Evolutionary conservation across 106 monocot genomes (phyloP).

Genomic region (Acorus calamus): DNA sequence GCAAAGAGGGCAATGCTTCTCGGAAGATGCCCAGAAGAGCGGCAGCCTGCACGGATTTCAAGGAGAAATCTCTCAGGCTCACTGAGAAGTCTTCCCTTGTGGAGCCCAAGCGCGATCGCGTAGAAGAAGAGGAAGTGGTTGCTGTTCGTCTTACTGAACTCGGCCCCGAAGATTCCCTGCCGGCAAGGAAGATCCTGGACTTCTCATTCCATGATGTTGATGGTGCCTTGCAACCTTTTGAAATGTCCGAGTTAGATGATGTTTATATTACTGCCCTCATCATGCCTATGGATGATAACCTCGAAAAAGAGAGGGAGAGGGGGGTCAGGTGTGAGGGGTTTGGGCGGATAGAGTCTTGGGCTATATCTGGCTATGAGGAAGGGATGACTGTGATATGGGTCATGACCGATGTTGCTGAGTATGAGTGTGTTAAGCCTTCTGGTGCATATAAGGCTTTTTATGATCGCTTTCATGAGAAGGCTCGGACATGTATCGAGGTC

Average conservation of each 20-base stretch:
- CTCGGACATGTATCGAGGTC: conserved; percentile 63
- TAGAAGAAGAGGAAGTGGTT: conserved; percentile 61
- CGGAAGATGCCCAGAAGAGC: conserved; percentile 65
- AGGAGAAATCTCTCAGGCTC: conserved; percentile 60
- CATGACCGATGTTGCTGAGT: conserved; percentile 76
- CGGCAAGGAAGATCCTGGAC: conserved; percentile 71
- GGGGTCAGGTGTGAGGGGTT: conserved; percentile 89
- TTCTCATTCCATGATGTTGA: conserved; percentile 83
- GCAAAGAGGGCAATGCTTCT: conserved; percentile 10
- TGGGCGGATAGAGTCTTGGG: conserved; percentile 86
- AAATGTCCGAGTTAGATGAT: conserved; percentile 90
- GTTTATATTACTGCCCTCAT: conserved; percentile 70
- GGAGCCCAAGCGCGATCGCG: conserved; percentile 26
- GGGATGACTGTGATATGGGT: conserved; percentile 80
- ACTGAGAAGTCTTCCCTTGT: conserved; percentile 32
- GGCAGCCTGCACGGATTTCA: conserved; percentile 77
- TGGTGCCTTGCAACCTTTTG: conserved; percentile 81
- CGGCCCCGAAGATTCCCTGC: conserved; percentile 55
- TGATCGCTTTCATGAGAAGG: conserved; percentile 72
- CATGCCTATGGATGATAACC: conserved; percentile 81
- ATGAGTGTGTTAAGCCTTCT: conserved; percentile 92
- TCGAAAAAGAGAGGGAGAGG: conserved; percentile 65
- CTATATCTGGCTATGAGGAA: conserved; percentile 98
- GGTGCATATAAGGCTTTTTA: conserved; percentile 64
- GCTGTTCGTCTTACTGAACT: conserved; percentile 69